These are phyloP conservation scores for Cynara cardunculus DNA, from an alignment of 129 eudicot genomes.

Conservation along the genomic window DNA sequence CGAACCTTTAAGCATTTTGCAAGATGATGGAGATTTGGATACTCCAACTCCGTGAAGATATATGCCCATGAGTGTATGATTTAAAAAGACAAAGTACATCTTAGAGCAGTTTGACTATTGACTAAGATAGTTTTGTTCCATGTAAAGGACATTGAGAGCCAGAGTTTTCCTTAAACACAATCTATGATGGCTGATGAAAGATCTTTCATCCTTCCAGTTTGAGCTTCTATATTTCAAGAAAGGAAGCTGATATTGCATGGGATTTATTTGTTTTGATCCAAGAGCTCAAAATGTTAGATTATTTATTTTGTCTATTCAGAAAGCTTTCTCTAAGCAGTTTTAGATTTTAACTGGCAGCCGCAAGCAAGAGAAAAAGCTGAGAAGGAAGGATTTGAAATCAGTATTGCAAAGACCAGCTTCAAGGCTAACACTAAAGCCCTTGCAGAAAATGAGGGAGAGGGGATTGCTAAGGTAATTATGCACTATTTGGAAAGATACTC, in stretches of 20 bases:
- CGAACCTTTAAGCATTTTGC: not conserved
- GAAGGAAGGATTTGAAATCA: conserved; percentile 92
- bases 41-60: not conserved
- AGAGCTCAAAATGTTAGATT: not conserved
- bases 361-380: conserved; percentile 96
- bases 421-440: conserved; percentile 99
- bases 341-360: conserved; percentile 51
- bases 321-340: conserved; percentile 15
- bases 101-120: not conserved
- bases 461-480: conserved; percentile 80
- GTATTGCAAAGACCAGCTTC: conserved; percentile 92
- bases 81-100: not conserved
- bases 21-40: not conserved
- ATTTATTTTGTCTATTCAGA: not conserved
- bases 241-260: not conserved
- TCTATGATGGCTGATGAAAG: not conserved
- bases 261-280: not conserved
- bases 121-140: not conserved
- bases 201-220: not conserved
- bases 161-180: not conserved
- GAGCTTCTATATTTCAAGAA: not conserved
- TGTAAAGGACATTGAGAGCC: no score
- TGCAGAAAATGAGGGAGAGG: conserved; percentile 99
- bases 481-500: not conserved
- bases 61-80: not conserved